These are phyloP conservation scores for Russula sp. DNA, from an alignment of 768 basidiomycete genomes.

Conservation along the genomic window DNA sequence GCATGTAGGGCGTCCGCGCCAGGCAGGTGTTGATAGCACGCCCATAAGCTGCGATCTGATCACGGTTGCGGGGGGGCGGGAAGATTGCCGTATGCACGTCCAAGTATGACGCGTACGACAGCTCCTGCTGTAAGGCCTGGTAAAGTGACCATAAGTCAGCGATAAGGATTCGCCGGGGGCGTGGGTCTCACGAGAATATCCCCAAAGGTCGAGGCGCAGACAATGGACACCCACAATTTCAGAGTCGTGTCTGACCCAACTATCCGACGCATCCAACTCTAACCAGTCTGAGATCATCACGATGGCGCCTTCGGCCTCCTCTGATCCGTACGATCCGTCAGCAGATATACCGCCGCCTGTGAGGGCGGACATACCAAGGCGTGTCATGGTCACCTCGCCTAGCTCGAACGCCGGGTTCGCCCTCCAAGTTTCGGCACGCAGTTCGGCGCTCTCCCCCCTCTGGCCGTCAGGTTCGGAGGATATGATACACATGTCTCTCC, in stretches of 20 bases:
- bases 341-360: constrained; percentile 9
- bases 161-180: neutral
- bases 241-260: constrained; percentile 92
- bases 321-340: constrained; percentile 33
- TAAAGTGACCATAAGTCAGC: constrained; percentile 12
- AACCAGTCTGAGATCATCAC: constrained; percentile 91
- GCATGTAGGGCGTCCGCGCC: constrained; percentile 60
- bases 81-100: constrained; percentile 80
- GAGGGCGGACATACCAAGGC: constrained; percentile 58
- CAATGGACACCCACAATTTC: constrained; percentile 65
- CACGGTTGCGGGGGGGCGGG: constrained; percentile 80
- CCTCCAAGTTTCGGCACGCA: constrained; percentile 82
- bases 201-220: constrained; percentile 4
- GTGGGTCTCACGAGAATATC: neutral
- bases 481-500: constrained; percentile 84
- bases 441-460: constrained; percentile 42
- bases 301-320: constrained; percentile 67
- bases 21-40: constrained; percentile 81
- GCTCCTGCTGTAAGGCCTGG: constrained; percentile 89
- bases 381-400: constrained; percentile 85
- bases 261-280: constrained; percentile 86
- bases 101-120: constrained; percentile 89
- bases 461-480: constrained; percentile 39
- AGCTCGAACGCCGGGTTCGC: constrained; percentile 67
- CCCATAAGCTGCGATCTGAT: constrained; percentile 86